Conservation (phyloP, 257 asterid genomes). For the Solanum corneliomulleri region DNA sequence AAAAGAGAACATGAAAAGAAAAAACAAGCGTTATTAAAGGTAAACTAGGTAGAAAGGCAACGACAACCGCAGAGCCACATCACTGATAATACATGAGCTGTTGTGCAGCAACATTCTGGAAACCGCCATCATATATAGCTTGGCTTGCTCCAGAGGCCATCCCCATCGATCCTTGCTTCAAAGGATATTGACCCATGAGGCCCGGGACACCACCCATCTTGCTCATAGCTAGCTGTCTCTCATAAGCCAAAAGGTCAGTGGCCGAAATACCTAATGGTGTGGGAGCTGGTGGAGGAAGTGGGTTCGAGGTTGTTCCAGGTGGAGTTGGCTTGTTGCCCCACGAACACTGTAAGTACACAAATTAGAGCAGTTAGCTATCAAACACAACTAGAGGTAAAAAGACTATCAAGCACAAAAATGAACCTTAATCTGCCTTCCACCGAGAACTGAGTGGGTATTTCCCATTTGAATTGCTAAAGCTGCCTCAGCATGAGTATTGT, state of each 20-base stretch:
- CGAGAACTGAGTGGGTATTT: conserved; percentile 55
- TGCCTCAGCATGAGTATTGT: conserved; percentile 80
- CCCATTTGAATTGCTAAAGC: conserved; percentile 84
- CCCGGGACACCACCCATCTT: conserved; percentile 65
- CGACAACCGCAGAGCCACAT: background rate
- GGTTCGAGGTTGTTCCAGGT: conserved; percentile 72
- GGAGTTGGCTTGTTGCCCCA: conserved; percentile 99
- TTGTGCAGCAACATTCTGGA: conserved; percentile 13
- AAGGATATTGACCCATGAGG: conserved; percentile 43
- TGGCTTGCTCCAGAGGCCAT: conserved; percentile 47
- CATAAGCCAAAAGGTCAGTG: conserved; percentile 58
- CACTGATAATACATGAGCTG: conserved; percentile 15
- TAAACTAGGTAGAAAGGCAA: background rate
- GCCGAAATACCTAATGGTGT: conserved; percentile 46
- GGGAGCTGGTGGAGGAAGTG: conserved; percentile 82
- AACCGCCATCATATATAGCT: conserved; percentile 14
- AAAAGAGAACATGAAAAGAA: background rate
- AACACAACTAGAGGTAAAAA: background rate
- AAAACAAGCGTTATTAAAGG: background rate
- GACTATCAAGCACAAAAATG: background rate
- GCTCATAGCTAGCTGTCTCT: conserved; percentile 64
- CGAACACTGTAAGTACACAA: conserved; percentile 46
- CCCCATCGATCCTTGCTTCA: conserved; percentile 57
- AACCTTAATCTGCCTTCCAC: conserved; percentile 86
- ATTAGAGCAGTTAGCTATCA: background rate